A percentile compares a stretch with the other conserved stretches of the same genome.
These are phyloP conservation scores for Massarina eburnea DNA, from an alignment of 2,329 filamentous ascomycete species.

Conservation along the genomic window DNA sequence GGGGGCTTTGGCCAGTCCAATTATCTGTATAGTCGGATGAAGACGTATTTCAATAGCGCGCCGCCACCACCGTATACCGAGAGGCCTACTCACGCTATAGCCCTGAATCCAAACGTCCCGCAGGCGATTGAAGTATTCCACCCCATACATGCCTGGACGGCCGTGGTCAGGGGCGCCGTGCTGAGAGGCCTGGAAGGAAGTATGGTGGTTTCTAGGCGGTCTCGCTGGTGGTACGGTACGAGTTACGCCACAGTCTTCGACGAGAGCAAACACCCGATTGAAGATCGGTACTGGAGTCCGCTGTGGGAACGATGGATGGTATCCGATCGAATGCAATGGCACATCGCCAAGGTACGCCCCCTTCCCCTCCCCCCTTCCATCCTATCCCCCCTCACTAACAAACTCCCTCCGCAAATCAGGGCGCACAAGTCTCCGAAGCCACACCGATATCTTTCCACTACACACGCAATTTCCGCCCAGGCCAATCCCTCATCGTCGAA, in stretches of 20 bases:
- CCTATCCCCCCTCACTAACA: not conserved
- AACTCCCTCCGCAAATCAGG: conserved; percentile 53
- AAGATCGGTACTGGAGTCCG: conserved; percentile 76
- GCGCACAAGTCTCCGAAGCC: conserved; percentile 72
- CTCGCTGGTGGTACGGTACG: conserved; percentile 77
- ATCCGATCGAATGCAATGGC: conserved; percentile 81
- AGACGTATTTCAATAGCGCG: conserved; percentile 63
- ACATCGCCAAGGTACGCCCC: conserved; percentile 69
- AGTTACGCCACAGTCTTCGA: conserved; percentile 82
- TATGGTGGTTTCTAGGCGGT: conserved; percentile 74
- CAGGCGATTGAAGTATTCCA: conserved; percentile 77
- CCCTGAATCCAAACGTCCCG: conserved; percentile 47
- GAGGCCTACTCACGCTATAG: conserved; percentile 65
- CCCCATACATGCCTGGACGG: conserved; percentile 79
- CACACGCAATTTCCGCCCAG: conserved; percentile 79
- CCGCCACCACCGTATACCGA: conserved; percentile 64
- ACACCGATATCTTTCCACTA: conserved; percentile 81
- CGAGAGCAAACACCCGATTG: conserved; percentile 70
- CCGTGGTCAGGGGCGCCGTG: conserved; percentile 76
- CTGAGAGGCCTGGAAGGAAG: conserved; percentile 74
- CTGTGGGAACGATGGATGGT: conserved; percentile 85
- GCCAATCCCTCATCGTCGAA: conserved; percentile 74
- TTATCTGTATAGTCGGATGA: conserved; percentile 70
- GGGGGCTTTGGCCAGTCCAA: conserved; percentile 81
- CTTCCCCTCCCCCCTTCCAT: not conserved